Evolutionary conservation across 2,329 filamentous ascomycete species (phyloP), one percentile per base, ranked within the genome.

Genomic region (Aureobasidium sp.): DNA sequence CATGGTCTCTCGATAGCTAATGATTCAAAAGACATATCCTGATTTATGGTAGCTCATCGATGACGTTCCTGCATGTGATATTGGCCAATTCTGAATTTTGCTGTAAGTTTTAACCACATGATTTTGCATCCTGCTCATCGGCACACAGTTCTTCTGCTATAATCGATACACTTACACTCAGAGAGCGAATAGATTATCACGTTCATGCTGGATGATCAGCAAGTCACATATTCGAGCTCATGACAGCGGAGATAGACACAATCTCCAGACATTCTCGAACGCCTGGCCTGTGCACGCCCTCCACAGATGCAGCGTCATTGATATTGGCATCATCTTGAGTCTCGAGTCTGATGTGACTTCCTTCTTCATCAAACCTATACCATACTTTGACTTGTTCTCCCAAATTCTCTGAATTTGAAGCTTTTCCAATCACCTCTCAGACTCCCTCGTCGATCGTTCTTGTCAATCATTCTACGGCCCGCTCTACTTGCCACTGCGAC

Each of bases 281-380:
- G 40, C 29, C 53, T 57, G 53, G 27, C 8, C 53, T 40, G 38
- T 43, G 53, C 38, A 13, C 23, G 25, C 31, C 7, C 40, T 21
- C 23, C n/a, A 31, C 37, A 42, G 23, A 51, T 43, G 27, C 42
- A 57, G 35, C 54, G 54, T 57, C 54, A 57, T 57, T 10, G 54
- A 57, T 47, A 23, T 46, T 38, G 27, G 17, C 35, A 38, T 27
- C n/a, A 23, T 21, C 40, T 17, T 43, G 8, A 25, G 7, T 27
- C n/a, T 38, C 42, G 42, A 57, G 54, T 42, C 17, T 15, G n/a
- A 38, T 45, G 42, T 31, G 42, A 15, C 43, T 57, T 46, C 54
- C 25, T 21, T 47, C 54, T 47, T 38, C 19, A n/a, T 57, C 4
- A 38, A 43, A 31, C 11, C 17, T 29, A 47, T 47, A 47, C 42